Base-by-base conservation (phyloP, 768 basidiomycete genomes). In the Sporobolomyces roseus region DNA sequence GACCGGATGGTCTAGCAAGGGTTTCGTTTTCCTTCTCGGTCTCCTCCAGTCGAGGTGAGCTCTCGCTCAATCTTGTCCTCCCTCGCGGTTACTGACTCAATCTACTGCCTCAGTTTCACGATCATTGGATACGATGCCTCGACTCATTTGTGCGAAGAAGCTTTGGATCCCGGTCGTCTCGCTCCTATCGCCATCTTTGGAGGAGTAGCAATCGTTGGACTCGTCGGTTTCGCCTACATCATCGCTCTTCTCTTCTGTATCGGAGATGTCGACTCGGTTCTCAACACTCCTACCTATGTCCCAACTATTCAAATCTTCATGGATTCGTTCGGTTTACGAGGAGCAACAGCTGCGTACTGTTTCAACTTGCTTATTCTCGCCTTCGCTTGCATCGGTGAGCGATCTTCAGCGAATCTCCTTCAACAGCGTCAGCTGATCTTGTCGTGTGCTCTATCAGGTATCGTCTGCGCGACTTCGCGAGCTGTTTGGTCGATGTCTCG, bases 241-340 rank as follows among this genome's bases (percentile, higher is more conserved):
- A 55, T 72, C 16, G 27, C 59, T 9, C 63, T 72, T 29, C 62
- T 72, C 38, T 72, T 72, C 63, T 55, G 45, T 30, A 55, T 72
- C 45, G 17, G 8, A 27, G 63, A 72, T 29, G 10, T 65, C 55
- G 49, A 51, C 49, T 1, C 32, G 3, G 63, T 68, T 19, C 21
- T 61, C 45, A 38, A 14, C 4, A 25, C 63, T n/a, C 27, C 61
- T 1, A 56, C 68, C 1, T 60, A 60, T 33, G n/a, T 63, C 0
- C 65, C 71, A 9, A 27, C 63, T 16, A 29, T 61, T 46, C 58
- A 63, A 48, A 61, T 66, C 35, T 55, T 72, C 49, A 8, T 35
- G 36, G 54, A 68, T 33, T 30, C 66, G 1, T 68, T 68, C 61
- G 54, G 54, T 3, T 41, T 56, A 14, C 10, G 19, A 1, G 66